These are phyloP conservation scores for Nicotiana noctiflora DNA, from an alignment of 257 asterid species.

Conservation along the genomic window DNA sequence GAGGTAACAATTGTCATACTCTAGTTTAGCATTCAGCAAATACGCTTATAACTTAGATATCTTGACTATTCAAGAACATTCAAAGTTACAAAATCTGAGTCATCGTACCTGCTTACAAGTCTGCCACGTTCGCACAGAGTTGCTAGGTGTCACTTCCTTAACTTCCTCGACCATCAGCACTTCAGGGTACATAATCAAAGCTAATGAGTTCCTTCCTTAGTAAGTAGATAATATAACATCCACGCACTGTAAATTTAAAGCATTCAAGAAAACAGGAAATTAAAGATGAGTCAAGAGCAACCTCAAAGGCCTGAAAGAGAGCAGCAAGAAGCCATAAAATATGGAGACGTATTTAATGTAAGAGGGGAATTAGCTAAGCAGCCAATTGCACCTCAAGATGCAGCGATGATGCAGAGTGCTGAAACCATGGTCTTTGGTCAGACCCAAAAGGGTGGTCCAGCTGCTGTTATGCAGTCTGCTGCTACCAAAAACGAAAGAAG, in stretches of 20 bases:
- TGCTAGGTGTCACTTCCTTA: neutral
- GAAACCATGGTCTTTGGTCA: slow-evolving; percentile 44
- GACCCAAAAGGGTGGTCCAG: slow-evolving; percentile 52
- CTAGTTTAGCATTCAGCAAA: neutral
- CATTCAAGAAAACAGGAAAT: neutral
- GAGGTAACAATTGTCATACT: neutral
- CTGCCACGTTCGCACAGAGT: neutral
- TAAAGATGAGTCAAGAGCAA: slow-evolving; percentile 49
- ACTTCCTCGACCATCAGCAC: neutral
- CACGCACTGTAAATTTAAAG: neutral
- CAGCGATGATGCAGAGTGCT: slow-evolving; percentile 70
- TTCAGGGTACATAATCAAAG: neutral
- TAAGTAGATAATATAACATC: neutral
- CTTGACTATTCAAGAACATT: neutral
- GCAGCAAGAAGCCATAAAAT: slow-evolving; percentile 33
- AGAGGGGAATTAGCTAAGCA: slow-evolving; percentile 48
- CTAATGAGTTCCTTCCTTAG: neutral
- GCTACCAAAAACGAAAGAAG: slow-evolving; percentile 45
- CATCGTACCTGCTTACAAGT: neutral
- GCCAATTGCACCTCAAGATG: slow-evolving; percentile 55
- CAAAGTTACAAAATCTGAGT: neutral
- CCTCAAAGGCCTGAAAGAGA: slow-evolving; percentile 23
- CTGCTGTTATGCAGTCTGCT: slow-evolving; percentile 57
- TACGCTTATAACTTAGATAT: neutral
- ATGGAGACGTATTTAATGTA: slow-evolving; percentile 48